A percentile compares a stretch with the other conserved stretches of the same genome.
Conservation (phyloP, 2,329 filamentous ascomycete genomes). For the Cryphonectria japonica region DNA sequence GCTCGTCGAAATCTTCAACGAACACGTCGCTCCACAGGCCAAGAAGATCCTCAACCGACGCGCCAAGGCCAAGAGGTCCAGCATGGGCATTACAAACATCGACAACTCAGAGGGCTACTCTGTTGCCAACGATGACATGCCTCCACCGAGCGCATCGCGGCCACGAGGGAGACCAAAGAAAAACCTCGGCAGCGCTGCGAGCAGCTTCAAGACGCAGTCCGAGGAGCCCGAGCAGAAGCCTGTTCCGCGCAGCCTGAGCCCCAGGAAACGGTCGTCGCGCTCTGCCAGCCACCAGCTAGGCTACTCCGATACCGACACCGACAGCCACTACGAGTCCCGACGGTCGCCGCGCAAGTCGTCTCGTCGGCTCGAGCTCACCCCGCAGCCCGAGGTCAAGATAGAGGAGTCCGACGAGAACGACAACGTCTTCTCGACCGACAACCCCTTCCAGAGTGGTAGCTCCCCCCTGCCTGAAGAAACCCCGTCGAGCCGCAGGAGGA, state of each 20-base stretch:
- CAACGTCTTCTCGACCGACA: constrained; percentile 82
- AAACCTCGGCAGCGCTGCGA: constrained; percentile 58
- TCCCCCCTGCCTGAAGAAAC: constrained; percentile 63
- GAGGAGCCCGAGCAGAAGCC: constrained; percentile 51
- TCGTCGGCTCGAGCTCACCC: constrained; percentile 40
- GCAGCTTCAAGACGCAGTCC: constrained; percentile 53
- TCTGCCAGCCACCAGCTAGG: constrained; percentile 59
- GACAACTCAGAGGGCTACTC: constrained; percentile 69
- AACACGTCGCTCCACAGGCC: constrained; percentile 77
- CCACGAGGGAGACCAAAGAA: constrained; percentile 44
- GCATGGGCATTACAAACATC: constrained; percentile 77
- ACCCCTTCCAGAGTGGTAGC: constrained; percentile 89
- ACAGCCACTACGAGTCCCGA: constrained; percentile 36
- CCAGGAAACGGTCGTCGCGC: constrained; percentile 59
- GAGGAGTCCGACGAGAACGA: constrained; percentile 60
- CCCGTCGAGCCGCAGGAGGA: constrained; percentile 54
- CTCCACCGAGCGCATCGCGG: constrained; percentile 49
- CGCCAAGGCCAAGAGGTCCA: constrained; percentile 81
- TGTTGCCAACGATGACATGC: constrained; percentile 60
- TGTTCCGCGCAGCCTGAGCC: constrained; percentile 46
- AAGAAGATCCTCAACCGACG: constrained; percentile 75
- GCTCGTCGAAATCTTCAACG: constrained; percentile 81
- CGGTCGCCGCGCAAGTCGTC: constrained; percentile 26
- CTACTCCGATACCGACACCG: constrained; percentile 55
- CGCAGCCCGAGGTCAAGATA: constrained; percentile 50